Evolutionary conservation across 2,329 filamentous ascomycete genomes (phyloP), one percentile per base, ranked within the genome.

Genomic region (Xylariaceae sp.): DNA sequence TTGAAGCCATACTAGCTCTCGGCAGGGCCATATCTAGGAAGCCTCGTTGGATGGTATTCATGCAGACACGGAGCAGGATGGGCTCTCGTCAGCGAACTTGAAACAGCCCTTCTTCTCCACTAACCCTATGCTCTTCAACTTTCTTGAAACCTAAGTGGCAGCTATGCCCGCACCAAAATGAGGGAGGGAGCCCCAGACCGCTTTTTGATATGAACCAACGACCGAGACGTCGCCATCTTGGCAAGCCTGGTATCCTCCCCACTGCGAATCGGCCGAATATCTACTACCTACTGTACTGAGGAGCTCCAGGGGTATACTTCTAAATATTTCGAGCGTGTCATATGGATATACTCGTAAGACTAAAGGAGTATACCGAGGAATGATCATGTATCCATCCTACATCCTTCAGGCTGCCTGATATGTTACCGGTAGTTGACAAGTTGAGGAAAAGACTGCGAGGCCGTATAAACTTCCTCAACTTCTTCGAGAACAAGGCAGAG

Each of bases 1-100:
- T 26, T 17, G 21, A 37, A 19, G 33, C 23, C 23, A 37, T 44
- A 34, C 21, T 36, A 12, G 9, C 28, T 16, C 11, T 41, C 29
- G 17, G 26, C 31, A 48, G 45, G 6, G 44, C 28, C 29, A 14
- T 51, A 40, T 39, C 45, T 45, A 17, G 53, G 43, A 39, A 28
- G 29, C 26, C 26, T 33, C 24, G 28, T 29, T 43, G 12, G 44
- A 19, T 23, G 33, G 14, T 14, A 51, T 17, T 50, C 40, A 55
- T 58, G 56, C 51, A 55, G 50, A 40, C 16, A n/a, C 24, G 12
- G 31, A 47, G 45, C 23, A 41, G 44, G 40, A 50, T 46, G 36
- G n/a, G n/a, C 31, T 45, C 50, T 53, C 28, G 55, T 61, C 58
- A 61, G 58, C 58, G 39, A 21, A 58, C 46, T 48, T 61, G 58